Conservation (phyloP, 345 rosid species). For the Euclidium syriacum region DNA sequence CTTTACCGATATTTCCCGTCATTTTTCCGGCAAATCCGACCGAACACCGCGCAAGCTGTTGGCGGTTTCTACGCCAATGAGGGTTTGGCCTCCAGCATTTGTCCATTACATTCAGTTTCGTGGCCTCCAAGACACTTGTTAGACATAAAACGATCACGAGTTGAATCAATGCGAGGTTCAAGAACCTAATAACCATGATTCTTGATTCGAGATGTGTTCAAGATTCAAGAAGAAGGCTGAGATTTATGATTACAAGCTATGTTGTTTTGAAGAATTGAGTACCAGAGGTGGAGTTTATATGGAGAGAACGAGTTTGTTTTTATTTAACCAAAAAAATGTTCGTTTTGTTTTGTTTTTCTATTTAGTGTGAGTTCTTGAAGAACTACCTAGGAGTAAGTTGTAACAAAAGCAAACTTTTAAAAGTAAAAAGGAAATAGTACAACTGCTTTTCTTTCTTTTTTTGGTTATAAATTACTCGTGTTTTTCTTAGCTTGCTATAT, state of each 20-base stretch:
- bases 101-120: slow-evolving; percentile 57
- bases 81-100: slow-evolving; percentile 58
- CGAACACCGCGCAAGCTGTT: slow-evolving; percentile 51
- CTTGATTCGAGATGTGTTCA: slow-evolving; percentile 7
- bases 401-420: slow-evolving; percentile 27
- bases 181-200: slow-evolving; percentile 24
- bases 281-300: slow-evolving; percentile 3
- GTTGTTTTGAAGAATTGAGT: slow-evolving; percentile 10
- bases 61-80: slow-evolving; percentile 43
- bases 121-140: slow-evolving; percentile 18
- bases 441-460: background rate
- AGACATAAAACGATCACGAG: slow-evolving; percentile 17
- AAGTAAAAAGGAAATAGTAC: background rate
- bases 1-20: slow-evolving; percentile 52
- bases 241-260: slow-evolving; percentile 2
- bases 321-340: background rate
- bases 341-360: slow-evolving; percentile 26
- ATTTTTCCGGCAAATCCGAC: slow-evolving; percentile 67
- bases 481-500: background rate
- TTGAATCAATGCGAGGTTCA: background rate
- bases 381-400: slow-evolving; percentile 10
- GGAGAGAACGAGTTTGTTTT: slow-evolving; percentile 5
- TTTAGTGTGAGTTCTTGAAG: slow-evolving; percentile 24
- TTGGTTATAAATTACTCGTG: background rate
- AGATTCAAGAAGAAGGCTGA: slow-evolving; percentile 11